Evolutionary conservation across 192 early-diverging fungal genomes (phyloP).

Genomic region (Geranomyces variabilis): DNA sequence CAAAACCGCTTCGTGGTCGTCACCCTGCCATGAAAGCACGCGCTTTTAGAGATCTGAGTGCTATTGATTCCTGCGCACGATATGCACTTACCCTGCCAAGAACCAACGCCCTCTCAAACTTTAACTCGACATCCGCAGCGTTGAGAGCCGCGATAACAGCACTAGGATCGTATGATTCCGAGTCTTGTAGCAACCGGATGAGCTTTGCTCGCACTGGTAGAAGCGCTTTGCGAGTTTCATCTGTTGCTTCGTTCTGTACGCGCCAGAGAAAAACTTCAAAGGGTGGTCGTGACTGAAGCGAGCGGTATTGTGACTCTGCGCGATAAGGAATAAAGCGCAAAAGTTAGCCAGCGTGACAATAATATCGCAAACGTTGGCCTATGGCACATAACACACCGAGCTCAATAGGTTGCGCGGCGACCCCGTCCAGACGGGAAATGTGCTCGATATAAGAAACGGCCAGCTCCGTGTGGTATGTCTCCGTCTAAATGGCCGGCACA

Average conservation of each 20-base stretch:
- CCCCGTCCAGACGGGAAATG: constrained; percentile 7
- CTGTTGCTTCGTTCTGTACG: neutral
- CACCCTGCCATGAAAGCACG: neutral
- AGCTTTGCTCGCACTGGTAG: neutral
- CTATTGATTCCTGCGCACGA: too few species aligned
- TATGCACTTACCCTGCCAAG: constrained; percentile 10
- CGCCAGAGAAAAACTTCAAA: neutral
- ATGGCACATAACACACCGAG: neutral
- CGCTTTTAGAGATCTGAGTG: neutral
- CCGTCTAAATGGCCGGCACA: constrained; percentile 18
- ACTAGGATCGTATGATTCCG: neutral
- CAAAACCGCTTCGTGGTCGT: constrained; percentile 27
- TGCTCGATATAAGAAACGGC: constrained; percentile 33
- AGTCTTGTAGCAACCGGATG: neutral
- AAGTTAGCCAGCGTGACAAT: neutral
- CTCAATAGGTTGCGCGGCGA: neutral
- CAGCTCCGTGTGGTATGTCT: constrained; percentile 25
- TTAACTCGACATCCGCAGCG: neutral
- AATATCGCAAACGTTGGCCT: too few species aligned
- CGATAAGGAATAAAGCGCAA: neutral
- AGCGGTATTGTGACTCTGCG: neutral
- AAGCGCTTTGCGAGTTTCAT: neutral
- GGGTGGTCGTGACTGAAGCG: neutral
- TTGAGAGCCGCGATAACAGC: neutral
- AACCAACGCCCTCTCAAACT: constrained; percentile 18